Evolutionary conservation across 257 asterid genomes (phyloP).

Genomic region (Ilex aquifolium): DNA sequence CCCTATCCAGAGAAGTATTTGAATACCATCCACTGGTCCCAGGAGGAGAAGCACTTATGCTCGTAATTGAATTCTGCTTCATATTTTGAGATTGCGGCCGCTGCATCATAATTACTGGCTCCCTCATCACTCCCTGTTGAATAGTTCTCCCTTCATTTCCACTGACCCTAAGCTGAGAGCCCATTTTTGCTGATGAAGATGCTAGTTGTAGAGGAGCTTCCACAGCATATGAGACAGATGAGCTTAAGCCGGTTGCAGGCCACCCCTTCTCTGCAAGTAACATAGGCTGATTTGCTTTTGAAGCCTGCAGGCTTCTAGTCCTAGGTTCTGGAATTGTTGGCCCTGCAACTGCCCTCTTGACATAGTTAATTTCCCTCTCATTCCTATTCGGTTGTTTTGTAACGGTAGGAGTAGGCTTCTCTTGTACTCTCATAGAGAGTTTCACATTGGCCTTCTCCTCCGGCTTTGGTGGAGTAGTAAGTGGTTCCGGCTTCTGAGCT

Average conservation of each 20-base stretch:
- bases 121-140: background rate
- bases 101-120: background rate
- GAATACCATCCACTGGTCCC: background rate
- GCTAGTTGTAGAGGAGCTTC: background rate
- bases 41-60: background rate
- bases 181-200: background rate
- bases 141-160: background rate
- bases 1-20: background rate
- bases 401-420: background rate
- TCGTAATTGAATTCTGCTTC: background rate
- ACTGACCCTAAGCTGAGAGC: background rate
- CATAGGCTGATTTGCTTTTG: background rate
- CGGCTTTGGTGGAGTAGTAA: background rate
- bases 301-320: background rate
- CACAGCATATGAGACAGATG: background rate
- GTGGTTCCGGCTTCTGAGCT: constrained; percentile 1
- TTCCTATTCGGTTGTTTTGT: background rate
- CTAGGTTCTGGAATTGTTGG: background rate
- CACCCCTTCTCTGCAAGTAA: background rate
- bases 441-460: background rate
- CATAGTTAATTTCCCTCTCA: background rate
- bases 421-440: background rate
- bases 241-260: background rate
- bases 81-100: background rate
- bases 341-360: background rate